phyloP scores from a whole-genome alignment of 306 rosid genomes.

The Medicago lupulina region DNA sequence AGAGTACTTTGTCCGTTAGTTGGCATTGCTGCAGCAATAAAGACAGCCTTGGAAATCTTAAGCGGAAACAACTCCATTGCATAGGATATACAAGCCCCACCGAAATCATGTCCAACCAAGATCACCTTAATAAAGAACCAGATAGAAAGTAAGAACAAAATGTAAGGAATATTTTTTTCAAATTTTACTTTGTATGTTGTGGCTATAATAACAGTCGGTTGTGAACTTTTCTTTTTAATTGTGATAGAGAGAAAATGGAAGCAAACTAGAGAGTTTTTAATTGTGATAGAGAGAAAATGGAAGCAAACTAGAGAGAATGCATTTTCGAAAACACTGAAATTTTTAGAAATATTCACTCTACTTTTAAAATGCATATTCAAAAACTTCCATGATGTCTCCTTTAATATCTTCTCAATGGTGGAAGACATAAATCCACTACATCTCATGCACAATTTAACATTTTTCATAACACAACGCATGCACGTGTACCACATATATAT shows the following conservation, averaged over 20 bases:
- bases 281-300: neutral
- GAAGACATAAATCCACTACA: too few species aligned
- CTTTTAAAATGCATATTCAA: too few species aligned
- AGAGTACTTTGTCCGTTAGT: constrained; percentile 83
- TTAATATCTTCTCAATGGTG: too few species aligned
- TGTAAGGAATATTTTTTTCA: neutral
- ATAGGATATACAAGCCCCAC: constrained; percentile 89
- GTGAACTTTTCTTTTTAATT: neutral
- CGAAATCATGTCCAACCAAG: constrained; percentile 97
- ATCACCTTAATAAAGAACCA: constrained; percentile 67
- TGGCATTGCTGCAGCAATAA: constrained; percentile 91
- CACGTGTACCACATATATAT: too few species aligned
- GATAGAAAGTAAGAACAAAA: constrained; percentile 36
- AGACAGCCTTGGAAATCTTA: constrained; percentile 84
- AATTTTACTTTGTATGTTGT: neutral
- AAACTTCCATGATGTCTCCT: too few species aligned
- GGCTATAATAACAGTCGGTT: neutral
- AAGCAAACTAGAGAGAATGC: neutral
- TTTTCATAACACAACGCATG: too few species aligned
- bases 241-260: neutral
- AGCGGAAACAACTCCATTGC: constrained; percentile 85
- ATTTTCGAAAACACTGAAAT: too few species aligned
- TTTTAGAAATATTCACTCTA: too few species aligned
- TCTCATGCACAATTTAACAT: too few species aligned
- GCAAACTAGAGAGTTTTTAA: neutral